These are phyloP conservation scores for Sporothrix schenckii DNA, from an alignment of 2,329 filamentous ascomycete species.

Conservation along the genomic window DNA sequence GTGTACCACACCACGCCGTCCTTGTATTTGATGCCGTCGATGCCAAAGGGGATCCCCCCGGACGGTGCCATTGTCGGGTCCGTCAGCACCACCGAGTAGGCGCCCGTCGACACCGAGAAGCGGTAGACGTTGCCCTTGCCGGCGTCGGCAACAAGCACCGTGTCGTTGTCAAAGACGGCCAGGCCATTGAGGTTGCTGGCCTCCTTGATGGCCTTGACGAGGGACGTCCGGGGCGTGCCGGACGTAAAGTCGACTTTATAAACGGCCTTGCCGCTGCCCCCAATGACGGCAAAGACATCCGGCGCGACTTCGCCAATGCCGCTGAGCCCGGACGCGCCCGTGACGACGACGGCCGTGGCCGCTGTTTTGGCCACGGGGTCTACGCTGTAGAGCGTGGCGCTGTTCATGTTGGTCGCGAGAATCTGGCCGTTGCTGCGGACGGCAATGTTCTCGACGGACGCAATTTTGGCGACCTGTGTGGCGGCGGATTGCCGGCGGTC, in stretches of 20 bases:
- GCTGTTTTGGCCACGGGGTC: constrained; percentile 40
- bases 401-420: constrained; percentile 44
- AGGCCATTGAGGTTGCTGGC: constrained; percentile 43
- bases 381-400: constrained; percentile 41
- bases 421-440: constrained; percentile 42
- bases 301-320: constrained; percentile 42
- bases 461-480: constrained; percentile 39
- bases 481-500: constrained; percentile 38
- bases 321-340: constrained; percentile 39
- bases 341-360: constrained; percentile 39
- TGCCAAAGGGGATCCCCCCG: constrained; percentile 42
- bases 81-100: constrained; percentile 37
- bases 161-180: constrained; percentile 40
- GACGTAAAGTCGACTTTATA: constrained; percentile 42
- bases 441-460: constrained; percentile 42
- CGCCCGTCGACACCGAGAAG: constrained; percentile 40
- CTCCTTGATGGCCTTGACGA: constrained; percentile 41
- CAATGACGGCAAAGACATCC: constrained; percentile 42
- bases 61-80: constrained; percentile 42
- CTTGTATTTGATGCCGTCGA: constrained; percentile 43
- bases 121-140: constrained; percentile 41
- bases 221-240: constrained; percentile 35
- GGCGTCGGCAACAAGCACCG: constrained; percentile 42
- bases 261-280: constrained; percentile 40
- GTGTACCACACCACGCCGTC: constrained; percentile 43